Evolutionary conservation across 768 basidiomycete genomes (phyloP).

Genomic region (Russula abietina): DNA sequence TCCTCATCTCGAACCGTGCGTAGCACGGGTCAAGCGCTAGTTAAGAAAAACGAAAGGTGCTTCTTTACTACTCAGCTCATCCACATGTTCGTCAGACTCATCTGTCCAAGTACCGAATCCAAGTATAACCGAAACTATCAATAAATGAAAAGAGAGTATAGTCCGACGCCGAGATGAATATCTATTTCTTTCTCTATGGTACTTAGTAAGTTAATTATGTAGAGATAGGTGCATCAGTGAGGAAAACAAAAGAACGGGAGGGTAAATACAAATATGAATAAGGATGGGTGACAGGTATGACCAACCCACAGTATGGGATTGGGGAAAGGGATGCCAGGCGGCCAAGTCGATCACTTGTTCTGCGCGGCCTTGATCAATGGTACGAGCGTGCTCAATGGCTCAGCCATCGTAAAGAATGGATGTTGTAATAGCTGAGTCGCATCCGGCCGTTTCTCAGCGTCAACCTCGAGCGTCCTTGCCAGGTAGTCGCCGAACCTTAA

Average conservation of each 20-base stretch:
- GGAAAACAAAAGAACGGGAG: not conserved
- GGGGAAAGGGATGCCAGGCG: not conserved
- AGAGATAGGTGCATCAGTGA: not conserved
- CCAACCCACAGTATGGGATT: not conserved
- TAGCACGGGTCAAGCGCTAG: no score
- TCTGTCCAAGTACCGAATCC: slow-evolving; percentile 9
- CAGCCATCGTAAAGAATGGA: slow-evolving; percentile 81
- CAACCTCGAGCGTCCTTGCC: slow-evolving; percentile 82
- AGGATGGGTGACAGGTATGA: slow-evolving; percentile 6
- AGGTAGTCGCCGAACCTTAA: slow-evolving; percentile 85
- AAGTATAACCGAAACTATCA: no score
- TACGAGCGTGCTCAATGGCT: slow-evolving; percentile 81
- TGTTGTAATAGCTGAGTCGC: slow-evolving; percentile 81
- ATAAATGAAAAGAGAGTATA: slow-evolving; percentile 1
- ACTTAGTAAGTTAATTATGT: no score
- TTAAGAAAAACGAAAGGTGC: no score
- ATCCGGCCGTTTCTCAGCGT: slow-evolving; percentile 87
- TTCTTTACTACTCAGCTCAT: not conserved
- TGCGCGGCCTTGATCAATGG: slow-evolving; percentile 86
- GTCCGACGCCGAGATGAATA: not conserved
- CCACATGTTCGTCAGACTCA: not conserved
- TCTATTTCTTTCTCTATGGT: no score
- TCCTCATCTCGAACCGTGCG: no score
- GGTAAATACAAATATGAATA: slow-evolving; percentile 10
- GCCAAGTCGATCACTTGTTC: no score